These are phyloP conservation scores for Aureobasidium sp. DNA, from an alignment of 2,329 filamentous ascomycete species.

Conservation along the genomic window DNA sequence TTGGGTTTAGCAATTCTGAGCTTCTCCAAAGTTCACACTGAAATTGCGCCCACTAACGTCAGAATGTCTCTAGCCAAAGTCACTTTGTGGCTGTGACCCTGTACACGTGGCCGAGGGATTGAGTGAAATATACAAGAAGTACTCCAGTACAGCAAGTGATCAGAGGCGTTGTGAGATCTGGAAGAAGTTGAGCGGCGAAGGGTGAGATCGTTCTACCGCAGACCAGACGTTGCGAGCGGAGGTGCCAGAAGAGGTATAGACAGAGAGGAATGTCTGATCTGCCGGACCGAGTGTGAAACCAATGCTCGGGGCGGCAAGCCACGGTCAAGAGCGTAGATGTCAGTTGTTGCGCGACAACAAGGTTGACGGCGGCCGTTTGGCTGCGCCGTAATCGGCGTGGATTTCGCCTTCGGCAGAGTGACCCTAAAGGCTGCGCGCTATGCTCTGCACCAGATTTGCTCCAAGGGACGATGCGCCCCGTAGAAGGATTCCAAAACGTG, in stretches of 20 bases:
- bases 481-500: background rate
- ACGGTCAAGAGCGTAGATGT: background rate
- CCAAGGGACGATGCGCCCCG: background rate
- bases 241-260: background rate
- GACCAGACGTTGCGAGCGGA: background rate
- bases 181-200: background rate
- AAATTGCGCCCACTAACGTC: conserved; percentile 2
- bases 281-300: background rate
- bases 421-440: conserved; percentile 1
- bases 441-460: background rate
- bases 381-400: background rate
- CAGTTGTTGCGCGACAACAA: conserved; percentile 1
- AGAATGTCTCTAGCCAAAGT: background rate
- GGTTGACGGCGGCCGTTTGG: conserved; percentile 11
- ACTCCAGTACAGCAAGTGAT: background rate
- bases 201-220: background rate
- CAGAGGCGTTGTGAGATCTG: background rate
- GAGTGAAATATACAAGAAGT: background rate
- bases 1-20: background rate
- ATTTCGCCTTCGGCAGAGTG: conserved; percentile 1
- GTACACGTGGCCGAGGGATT: background rate
- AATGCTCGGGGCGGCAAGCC: background rate
- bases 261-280: background rate
- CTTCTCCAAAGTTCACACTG: background rate
- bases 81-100: background rate